Conservation (phyloP, 2,329 filamentous ascomycete genomes). For the Chrysoporthe deuterocubensis region DNA sequence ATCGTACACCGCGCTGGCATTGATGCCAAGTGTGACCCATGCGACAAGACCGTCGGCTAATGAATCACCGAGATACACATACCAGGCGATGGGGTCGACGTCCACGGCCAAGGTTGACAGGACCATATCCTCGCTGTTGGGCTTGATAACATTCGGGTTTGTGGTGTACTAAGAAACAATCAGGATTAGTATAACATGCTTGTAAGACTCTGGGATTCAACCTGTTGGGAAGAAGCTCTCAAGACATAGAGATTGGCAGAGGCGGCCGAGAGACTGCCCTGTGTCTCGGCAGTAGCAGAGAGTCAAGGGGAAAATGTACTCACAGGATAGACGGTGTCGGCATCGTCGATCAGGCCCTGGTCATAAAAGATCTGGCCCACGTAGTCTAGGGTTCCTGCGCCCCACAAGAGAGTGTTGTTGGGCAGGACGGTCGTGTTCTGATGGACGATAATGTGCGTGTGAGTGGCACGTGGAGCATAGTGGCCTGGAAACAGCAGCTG, state of each 20-base stretch:
- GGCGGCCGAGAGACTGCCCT: not conserved
- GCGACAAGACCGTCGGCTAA: constrained; percentile 56
- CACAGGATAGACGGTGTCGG: constrained; percentile 51
- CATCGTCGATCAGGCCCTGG: constrained; percentile 56
- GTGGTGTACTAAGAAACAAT: constrained; percentile 40
- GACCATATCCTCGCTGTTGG: constrained; percentile 58
- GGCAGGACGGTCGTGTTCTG: constrained; percentile 39
- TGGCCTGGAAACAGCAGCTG: constrained; percentile 17
- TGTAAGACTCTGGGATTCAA: not conserved
- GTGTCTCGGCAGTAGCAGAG: not conserved
- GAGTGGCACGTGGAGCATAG: constrained; percentile 17
- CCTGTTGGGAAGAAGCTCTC: not conserved
- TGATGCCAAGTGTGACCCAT: constrained; percentile 47
- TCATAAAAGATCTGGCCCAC: constrained; percentile 70
- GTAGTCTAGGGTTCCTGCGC: constrained; percentile 52
- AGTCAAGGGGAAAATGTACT: not conserved
- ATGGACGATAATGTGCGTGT: constrained; percentile 40
- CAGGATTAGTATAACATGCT: not conserved
- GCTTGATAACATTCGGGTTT: constrained; percentile 52
- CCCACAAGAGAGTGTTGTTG: constrained; percentile 41
- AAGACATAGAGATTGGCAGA: not conserved
- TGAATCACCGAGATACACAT: constrained; percentile 58
- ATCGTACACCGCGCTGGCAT: constrained; percentile 3
- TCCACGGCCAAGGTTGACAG: constrained; percentile 52
- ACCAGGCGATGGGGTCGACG: constrained; percentile 63